Evolutionary conservation across 352 stramenopile species (phyloP), one percentile per base, ranked within the genome.

Genomic region (Pythium pectinolyticum): DNA sequence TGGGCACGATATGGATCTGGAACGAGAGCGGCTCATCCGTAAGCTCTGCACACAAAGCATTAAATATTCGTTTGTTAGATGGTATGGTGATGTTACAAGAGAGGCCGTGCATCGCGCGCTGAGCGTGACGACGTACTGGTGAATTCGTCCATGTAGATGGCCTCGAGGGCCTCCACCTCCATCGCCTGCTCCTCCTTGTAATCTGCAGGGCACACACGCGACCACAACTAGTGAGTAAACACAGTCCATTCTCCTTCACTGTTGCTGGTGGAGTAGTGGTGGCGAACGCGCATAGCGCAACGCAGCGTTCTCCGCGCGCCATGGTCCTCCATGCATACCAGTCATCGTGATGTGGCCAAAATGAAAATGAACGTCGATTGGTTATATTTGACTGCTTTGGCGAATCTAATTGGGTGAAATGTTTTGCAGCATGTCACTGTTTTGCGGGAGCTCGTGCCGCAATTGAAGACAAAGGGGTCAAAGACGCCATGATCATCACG

Each of bases 121-220:
- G n/a, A n/a, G n/a, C n/a, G n/a, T n/a, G n/a, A 39, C 17, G 12
- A 80, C 82, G 49, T 71, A 95, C 86, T 87, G 52, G 69, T 87
- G 72, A 95, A 95, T 63, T 95, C 86, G 69, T 95, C 82, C 80
- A 92, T 94, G 70, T 95, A 95, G 55, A 95, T 95, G 70, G 86
- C 84, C 63, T 94, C 86, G 60, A 95, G 83, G 45, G 86, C 86
- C 63, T 95, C 86, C 68, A 93, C 85, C 76, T 95, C 86, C 86
- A 95, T 95, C 67, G 70, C 73, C 72, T 94, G 85, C 57, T 95
- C 86, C 69, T 94, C 86, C 61, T 84, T 85, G 78, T 95, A 94
- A 74, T 95, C 86, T 56, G 37, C 15, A 60, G 5, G 24, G 45
- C 10, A 22, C 12, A 3, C 49, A 56, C 39, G 61, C 47, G 56